Conservation (phyloP, 2,329 filamentous ascomycete species). For the Colletotrichum simmondsii region DNA sequence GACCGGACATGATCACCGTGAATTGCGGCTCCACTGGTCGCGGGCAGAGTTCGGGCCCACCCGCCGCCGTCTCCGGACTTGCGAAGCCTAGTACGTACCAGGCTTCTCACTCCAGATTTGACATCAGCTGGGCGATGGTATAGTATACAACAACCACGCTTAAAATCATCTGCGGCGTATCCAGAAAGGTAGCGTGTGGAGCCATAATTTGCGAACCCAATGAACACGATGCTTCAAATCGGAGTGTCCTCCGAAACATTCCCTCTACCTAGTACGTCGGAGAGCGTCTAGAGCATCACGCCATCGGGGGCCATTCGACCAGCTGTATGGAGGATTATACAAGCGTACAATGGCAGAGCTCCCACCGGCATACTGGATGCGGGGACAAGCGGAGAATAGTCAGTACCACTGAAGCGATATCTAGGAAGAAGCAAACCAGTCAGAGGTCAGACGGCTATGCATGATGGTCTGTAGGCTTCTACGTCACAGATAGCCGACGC, state of each 20-base stretch:
- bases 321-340: background rate
- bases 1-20: background rate
- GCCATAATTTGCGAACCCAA: background rate
- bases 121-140: background rate
- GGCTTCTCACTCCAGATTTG: background rate
- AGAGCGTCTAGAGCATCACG: background rate
- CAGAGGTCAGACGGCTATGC: background rate
- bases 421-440: background rate
- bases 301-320: constrained; percentile 36
- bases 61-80: background rate
- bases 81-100: background rate
- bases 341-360: background rate
- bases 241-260: background rate
- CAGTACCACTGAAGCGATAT: background rate
- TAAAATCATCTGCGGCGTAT: background rate
- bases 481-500: background rate
- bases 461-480: background rate
- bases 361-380: background rate
- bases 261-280: background rate
- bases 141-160: background rate
- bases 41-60: background rate
- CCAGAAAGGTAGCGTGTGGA: background rate
- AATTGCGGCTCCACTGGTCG: background rate
- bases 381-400: background rate
- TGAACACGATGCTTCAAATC: background rate